Percentiles rank a stretch among this genome's conserved stretches.
These are phyloP conservation scores for Omphalotus guepiniiformis DNA, from an alignment of 768 basidiomycete genomes.

Conservation along the genomic window DNA sequence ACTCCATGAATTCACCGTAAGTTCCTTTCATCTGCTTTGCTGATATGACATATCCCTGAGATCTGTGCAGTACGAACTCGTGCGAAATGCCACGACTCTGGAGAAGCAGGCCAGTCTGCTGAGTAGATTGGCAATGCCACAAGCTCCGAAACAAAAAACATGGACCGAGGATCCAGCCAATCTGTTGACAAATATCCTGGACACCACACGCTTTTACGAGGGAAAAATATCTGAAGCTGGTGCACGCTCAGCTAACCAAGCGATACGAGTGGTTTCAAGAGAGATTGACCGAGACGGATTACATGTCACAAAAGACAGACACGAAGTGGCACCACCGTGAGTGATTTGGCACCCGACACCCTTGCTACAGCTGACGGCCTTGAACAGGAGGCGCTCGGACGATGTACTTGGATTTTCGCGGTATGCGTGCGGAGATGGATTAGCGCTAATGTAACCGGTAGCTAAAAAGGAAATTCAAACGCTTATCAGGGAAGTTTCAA, in stretches of 20 bases:
- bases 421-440: slow-evolving; percentile 50
- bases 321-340: slow-evolving; percentile 40
- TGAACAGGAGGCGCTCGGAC: slow-evolving; percentile 37
- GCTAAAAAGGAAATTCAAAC: no score
- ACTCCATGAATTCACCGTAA: slow-evolving; percentile 59
- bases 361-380: slow-evolving; percentile 16
- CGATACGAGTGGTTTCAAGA: slow-evolving; percentile 52
- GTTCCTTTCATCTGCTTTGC: slow-evolving; percentile 23
- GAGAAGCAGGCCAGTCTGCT: slow-evolving; percentile 44
- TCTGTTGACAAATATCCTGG: slow-evolving; percentile 38
- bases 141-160: slow-evolving; percentile 19
- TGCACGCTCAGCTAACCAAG: slow-evolving; percentile 46
- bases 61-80: slow-evolving; percentile 55
- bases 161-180: slow-evolving; percentile 32
- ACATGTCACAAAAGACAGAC: slow-evolving; percentile 28
- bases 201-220: slow-evolving; percentile 49
- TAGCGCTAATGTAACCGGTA: slow-evolving; percentile 50
- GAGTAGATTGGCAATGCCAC: slow-evolving; percentile 32
- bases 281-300: slow-evolving; percentile 64
- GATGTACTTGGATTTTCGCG: slow-evolving; percentile 52
- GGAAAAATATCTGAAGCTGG: slow-evolving; percentile 41
- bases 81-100: slow-evolving; percentile 48
- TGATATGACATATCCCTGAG: not conserved
- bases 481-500: no score
- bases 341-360: no score